Conservation (phyloP, 2,329 filamentous ascomycete species). For the Chrysoporthe puriensis region DNA sequence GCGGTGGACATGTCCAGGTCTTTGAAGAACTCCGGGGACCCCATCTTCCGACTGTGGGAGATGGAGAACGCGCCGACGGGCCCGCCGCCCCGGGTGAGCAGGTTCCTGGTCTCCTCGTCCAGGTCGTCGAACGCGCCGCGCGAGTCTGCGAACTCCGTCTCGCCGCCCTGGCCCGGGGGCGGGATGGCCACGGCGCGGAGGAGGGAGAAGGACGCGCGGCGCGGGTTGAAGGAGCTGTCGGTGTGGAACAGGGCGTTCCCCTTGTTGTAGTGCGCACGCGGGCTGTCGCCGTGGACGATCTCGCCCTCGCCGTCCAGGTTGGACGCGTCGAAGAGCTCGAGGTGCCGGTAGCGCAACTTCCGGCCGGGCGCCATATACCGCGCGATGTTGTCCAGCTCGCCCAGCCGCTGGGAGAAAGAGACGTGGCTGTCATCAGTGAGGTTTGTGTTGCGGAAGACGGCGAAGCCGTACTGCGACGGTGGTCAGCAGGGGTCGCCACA, state of each 20-base stretch:
- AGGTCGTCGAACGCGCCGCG: constrained; percentile 55
- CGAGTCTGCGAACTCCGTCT: constrained; percentile 58
- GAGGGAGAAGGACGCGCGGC: constrained; percentile 55
- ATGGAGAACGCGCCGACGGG: constrained; percentile 56
- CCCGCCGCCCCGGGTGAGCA: constrained; percentile 36
- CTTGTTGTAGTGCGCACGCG: constrained; percentile 45
- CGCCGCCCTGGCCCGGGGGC: constrained; percentile 49
- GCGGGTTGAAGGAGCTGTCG: constrained; percentile 59
- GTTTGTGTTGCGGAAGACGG: constrained; percentile 53
- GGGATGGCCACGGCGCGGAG: constrained; percentile 55
- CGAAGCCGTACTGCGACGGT: constrained; percentile 43
- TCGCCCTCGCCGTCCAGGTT: constrained; percentile 55
- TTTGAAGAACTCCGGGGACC: constrained; percentile 51
- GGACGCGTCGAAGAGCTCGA: constrained; percentile 61
- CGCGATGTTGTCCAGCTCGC: constrained; percentile 58
- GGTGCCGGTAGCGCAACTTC: constrained; percentile 49
- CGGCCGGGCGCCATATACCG: constrained; percentile 52
- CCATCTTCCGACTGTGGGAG: constrained; percentile 56
- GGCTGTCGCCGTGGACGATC: constrained; percentile 45
- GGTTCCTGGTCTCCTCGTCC: constrained; percentile 38
- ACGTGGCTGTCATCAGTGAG: constrained; percentile 57
- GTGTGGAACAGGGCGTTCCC: constrained; percentile 58
- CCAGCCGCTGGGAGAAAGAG: constrained; percentile 52
- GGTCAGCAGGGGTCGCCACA: too few species aligned
- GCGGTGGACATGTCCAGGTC: constrained; percentile 46